Evolutionary conservation across 1,139 yeast species (phyloP).

Genomic region (Sugiyamaella pinicola): DNA sequence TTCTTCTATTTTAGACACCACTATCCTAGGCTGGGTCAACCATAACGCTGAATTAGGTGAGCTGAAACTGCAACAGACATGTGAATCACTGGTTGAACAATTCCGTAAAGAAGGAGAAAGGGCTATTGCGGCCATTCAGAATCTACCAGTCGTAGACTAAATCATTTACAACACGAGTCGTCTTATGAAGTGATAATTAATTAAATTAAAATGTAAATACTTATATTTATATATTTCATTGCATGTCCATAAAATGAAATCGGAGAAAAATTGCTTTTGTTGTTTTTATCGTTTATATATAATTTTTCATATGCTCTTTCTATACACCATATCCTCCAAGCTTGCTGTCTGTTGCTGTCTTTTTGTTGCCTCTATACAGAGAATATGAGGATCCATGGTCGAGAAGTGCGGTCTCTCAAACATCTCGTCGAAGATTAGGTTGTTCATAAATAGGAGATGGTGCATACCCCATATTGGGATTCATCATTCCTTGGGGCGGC

Average conservation of each 20-base stretch:
- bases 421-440: slow-evolving; percentile 19
- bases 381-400: too few species aligned
- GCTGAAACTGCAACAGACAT: slow-evolving; percentile 38
- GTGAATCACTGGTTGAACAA: slow-evolving; percentile 39
- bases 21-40: slow-evolving; percentile 68
- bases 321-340: not conserved
- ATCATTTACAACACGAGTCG: not conserved
- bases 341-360: too few species aligned
- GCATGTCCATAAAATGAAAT: slow-evolving; percentile 8
- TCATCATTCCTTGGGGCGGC: slow-evolving; percentile 16
- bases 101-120: slow-evolving; percentile 35
- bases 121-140: slow-evolving; percentile 33
- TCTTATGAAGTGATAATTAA: slow-evolving; percentile 7
- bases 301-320: slow-evolving; percentile 1
- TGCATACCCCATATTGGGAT: slow-evolving; percentile 19
- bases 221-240: slow-evolving; percentile 13
- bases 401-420: not conserved
- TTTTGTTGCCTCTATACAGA: not conserved
- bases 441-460: slow-evolving; percentile 23
- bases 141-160: slow-evolving; percentile 25
- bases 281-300: slow-evolving; percentile 3
- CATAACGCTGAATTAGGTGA: slow-evolving; percentile 46
- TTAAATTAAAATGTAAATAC: slow-evolving; percentile 6
- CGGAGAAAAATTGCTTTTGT: not conserved
- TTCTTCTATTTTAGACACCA: slow-evolving; percentile 65